phyloP scores from a whole-genome alignment of 768 basidiomycete genomes.

The Trichaptum fuscoviolaceum region DNA sequence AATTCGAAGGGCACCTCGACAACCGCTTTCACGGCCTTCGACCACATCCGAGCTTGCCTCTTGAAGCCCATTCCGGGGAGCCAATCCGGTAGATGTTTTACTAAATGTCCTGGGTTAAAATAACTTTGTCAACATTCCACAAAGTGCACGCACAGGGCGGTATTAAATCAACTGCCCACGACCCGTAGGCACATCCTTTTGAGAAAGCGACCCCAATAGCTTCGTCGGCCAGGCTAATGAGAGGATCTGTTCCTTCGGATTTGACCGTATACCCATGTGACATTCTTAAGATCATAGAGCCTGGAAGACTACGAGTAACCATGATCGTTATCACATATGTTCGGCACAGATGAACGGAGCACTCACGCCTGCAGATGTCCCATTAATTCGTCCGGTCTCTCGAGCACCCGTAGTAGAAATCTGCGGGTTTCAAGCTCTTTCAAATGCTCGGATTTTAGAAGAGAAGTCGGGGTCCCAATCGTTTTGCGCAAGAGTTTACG shows the following conservation, averaged over 20 bases:
- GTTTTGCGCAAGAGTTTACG: background rate
- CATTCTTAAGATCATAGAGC: constrained; percentile 24
- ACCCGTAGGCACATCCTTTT: constrained; percentile 22
- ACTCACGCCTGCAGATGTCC: background rate
- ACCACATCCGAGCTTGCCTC: constrained; percentile 18
- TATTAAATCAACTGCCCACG: constrained; percentile 29
- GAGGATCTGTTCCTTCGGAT: constrained; percentile 27
- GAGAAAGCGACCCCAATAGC: constrained; percentile 17
- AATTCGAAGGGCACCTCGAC: constrained; percentile 16
- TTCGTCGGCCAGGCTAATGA: constrained; percentile 25
- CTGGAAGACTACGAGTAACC: constrained; percentile 16
- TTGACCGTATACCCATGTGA: constrained; percentile 24
- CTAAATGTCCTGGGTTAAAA: constrained; percentile 7
- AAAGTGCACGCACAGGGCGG: constrained; percentile 21
- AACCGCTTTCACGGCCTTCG: constrained; percentile 12
- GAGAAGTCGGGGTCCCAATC: background rate
- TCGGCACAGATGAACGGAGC: too few relatives aligned
- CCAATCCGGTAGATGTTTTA: constrained; percentile 21
- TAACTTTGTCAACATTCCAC: background rate
- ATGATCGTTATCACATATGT: background rate
- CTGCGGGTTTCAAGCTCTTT: background rate
- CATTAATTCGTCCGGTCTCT: background rate
- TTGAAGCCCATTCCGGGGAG: constrained; percentile 20
- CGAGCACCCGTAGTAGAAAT: background rate
- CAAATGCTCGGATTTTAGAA: background rate